Conservation (phyloP, 129 eudicot species). For the Centella asiatica region DNA sequence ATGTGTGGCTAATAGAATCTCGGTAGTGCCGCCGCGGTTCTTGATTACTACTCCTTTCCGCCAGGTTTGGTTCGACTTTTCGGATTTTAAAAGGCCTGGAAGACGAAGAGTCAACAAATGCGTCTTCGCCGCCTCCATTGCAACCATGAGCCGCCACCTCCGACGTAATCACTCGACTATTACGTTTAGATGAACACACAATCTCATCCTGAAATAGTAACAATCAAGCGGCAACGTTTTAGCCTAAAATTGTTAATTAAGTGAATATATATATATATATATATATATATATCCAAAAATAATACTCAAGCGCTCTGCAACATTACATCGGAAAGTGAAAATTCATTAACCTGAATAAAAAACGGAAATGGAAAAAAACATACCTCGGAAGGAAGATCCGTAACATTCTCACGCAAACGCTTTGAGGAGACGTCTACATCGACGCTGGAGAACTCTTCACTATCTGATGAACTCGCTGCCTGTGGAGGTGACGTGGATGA, state of each 20-base stretch:
- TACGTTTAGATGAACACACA: constrained; percentile 7
- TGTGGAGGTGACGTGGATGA: constrained; percentile 29
- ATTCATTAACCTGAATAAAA: rapidly evolving
- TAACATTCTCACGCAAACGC: constrained; percentile 22
- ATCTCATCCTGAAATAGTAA: constrained; percentile 25
- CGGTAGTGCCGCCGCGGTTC: constrained; percentile 13
- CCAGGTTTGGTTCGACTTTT: constrained; percentile 3
- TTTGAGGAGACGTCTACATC: constrained; percentile 14
- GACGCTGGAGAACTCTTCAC: constrained; percentile 8
- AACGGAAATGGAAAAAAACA: not conserved
- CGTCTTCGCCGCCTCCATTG: constrained; percentile 1
- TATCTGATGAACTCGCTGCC: constrained; percentile 23
- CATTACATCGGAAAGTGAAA: not conserved
- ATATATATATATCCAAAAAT: no score
- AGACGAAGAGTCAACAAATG: constrained; percentile 12
- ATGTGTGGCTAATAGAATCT: constrained; percentile 1
- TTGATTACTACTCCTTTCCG: not conserved
- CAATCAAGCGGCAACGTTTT: not conserved
- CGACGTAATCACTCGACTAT: not conserved
- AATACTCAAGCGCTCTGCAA: not conserved
- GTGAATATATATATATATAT: no score
- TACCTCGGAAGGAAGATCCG: constrained; percentile 30
- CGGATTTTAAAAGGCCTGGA: constrained; percentile 15
- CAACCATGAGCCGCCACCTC: constrained; percentile 1
- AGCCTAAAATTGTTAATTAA: not conserved